Conservation (phyloP, 805 yeast genomes). For the Yarrowia yakushimensis region DNA sequence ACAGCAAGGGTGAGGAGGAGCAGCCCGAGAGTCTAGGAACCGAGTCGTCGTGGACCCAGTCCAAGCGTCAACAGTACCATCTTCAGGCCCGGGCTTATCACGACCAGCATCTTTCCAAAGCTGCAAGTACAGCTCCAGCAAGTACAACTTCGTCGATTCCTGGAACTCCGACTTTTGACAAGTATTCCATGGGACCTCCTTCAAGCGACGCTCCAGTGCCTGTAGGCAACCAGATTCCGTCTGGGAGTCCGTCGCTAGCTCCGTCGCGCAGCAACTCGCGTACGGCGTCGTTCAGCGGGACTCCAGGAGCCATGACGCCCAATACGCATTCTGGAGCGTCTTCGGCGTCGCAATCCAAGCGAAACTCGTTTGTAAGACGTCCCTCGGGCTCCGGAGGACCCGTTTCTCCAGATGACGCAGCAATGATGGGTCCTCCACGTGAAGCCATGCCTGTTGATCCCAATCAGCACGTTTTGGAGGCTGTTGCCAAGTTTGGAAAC, state of each 20-base stretch:
- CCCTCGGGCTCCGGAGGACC: conserved; percentile 2
- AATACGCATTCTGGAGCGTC: conserved; percentile 8
- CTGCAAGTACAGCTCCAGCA: not conserved
- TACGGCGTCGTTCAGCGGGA: not conserved
- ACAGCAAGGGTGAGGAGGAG: not conserved
- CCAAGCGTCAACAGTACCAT: conserved; percentile 13
- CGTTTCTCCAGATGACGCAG: conserved; percentile 5
- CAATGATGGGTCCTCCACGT: conserved; percentile 8
- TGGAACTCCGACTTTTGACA: not conserved
- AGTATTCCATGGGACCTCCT: not conserved
- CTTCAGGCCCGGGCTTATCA: conserved; percentile 3
- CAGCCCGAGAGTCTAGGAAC: too few species aligned
- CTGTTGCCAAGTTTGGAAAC: conserved; percentile 14
- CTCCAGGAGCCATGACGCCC: not conserved
- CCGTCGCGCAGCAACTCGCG: not conserved
- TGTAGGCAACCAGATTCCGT: conserved; percentile 10
- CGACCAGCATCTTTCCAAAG: not conserved
- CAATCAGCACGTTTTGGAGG: conserved; percentile 17
- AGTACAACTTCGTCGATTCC: not conserved
- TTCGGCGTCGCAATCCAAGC: not conserved
- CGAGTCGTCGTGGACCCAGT: conserved; percentile 12
- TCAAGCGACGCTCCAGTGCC: conserved; percentile 4
- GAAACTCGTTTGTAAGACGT: not conserved
- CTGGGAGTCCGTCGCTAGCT: not conserved
- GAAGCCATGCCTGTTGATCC: conserved; percentile 2